phyloP scores from a whole-genome alignment of 2,329 filamentous ascomycete species.

The Talaromyces marneffei region DNA sequence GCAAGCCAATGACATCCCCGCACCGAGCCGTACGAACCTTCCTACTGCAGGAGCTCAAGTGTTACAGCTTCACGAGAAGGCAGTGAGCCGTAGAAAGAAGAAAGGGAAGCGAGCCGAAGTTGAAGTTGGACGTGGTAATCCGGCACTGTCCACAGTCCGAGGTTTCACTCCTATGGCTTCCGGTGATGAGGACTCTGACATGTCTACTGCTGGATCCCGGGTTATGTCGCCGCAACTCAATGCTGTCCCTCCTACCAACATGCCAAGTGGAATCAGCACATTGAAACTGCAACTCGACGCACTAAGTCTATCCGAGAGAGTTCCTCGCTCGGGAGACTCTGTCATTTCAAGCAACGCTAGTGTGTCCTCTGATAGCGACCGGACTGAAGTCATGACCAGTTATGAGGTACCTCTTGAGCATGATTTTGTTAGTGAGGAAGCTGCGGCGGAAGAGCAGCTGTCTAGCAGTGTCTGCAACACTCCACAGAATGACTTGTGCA shows the following conservation, averaged over 20 bases:
- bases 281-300: constrained; percentile 76
- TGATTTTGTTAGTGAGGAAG: constrained; percentile 70
- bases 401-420: constrained; percentile 81
- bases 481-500: constrained; percentile 48
- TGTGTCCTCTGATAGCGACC: constrained; percentile 56
- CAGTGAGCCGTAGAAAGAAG: constrained; percentile 35
- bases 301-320: constrained; percentile 60
- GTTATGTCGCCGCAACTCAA: constrained; percentile 27
- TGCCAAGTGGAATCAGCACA: constrained; percentile 68
- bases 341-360: constrained; percentile 52
- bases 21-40: neutral
- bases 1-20: neutral
- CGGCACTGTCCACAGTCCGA: constrained; percentile 37
- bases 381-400: constrained; percentile 66
- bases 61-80: constrained; percentile 18
- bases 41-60: neutral
- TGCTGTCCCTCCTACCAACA: constrained; percentile 32
- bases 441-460: constrained; percentile 28
- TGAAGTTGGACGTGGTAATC: constrained; percentile 20
- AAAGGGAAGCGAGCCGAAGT: constrained; percentile 26
- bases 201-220: constrained; percentile 35
- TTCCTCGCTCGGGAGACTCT: constrained; percentile 46
- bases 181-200: constrained; percentile 43
- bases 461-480: constrained; percentile 51
- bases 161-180: constrained; percentile 42